Conservation (phyloP, 192 early-diverging fungal genomes). For the Coemansia guatemalensis region DNA sequence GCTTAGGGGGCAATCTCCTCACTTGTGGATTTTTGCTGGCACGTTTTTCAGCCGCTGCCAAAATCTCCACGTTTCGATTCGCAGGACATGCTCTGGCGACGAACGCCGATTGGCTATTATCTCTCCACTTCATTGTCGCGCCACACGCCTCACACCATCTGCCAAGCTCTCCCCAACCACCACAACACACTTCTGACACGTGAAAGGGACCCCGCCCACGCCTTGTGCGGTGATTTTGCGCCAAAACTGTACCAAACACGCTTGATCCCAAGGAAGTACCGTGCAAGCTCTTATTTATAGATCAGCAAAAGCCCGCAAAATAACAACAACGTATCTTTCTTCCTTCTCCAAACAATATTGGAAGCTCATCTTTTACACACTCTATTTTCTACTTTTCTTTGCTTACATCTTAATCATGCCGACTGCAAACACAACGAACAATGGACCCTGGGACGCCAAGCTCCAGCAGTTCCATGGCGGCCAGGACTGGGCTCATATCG, state of each 20-base stretch:
- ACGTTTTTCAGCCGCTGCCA: too few relatives aligned
- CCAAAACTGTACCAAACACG: neutral
- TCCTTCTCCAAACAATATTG: neutral
- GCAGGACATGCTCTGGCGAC: neutral
- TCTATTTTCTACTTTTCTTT: neutral
- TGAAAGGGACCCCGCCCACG: neutral
- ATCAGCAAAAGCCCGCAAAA: neutral
- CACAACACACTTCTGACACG: neutral
- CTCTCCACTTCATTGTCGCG: neutral
- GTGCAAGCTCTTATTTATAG: neutral
- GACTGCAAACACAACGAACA: conserved; percentile 10
- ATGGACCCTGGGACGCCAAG: conserved; percentile 77
- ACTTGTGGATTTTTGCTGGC: neutral
- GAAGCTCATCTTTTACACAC: neutral
- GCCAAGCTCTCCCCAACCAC: neutral
- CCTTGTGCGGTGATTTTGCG: neutral
- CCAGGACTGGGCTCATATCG: conserved; percentile 77
- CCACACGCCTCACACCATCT: neutral
- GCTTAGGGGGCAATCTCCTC: neutral
- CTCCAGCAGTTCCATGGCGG: conserved; percentile 88
- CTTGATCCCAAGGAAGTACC: neutral
- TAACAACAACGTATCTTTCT: neutral
- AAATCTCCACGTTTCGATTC: too few relatives aligned
- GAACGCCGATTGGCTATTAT: neutral
- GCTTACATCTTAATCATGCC: conserved; percentile 12